These are phyloP conservation scores for Candida andamanensis DNA, from an alignment of 805 yeast genomes.

Conservation along the genomic window DNA sequence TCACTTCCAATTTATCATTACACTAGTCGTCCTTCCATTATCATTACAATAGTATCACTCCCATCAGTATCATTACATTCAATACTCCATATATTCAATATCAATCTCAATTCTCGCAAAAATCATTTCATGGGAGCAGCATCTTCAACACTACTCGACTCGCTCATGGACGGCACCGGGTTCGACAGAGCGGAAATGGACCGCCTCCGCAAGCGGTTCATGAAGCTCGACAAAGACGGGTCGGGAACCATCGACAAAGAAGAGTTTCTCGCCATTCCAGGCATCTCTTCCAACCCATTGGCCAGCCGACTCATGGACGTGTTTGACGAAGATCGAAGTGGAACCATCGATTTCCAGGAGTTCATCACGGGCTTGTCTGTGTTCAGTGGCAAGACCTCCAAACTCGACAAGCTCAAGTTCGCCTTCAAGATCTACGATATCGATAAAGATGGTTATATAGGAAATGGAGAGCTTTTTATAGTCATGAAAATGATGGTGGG, in stretches of 20 bases:
- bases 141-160: constrained; percentile 58
- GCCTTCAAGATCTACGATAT: constrained; percentile 94
- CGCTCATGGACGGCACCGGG: constrained; percentile 74
- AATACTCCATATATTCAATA: no score
- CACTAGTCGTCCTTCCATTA: no score
- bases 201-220: constrained; percentile 83
- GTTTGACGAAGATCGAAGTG: constrained; percentile 88
- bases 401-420: constrained; percentile 77
- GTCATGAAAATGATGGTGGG: constrained; percentile 98
- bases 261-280: constrained; percentile 90
- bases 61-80: no score
- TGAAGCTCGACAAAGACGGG: constrained; percentile 91
- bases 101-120: constrained; percentile 1
- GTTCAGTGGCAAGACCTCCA: constrained; percentile 77
- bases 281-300: constrained; percentile 83
- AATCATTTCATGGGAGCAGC: constrained; percentile 49
- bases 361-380: constrained; percentile 83
- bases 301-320: constrained; percentile 89
- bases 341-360: constrained; percentile 93
- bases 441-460: constrained; percentile 90
- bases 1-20: no score
- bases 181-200: constrained; percentile 90
- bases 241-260: constrained; percentile 87
- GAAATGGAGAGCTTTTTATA: constrained; percentile 89
- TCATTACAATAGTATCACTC: no score